Percentiles rank a stretch among this genome's conserved stretches.
These are phyloP conservation scores for Angophora floribunda DNA, from an alignment of 345 rosid genomes.

Conservation along the genomic window DNA sequence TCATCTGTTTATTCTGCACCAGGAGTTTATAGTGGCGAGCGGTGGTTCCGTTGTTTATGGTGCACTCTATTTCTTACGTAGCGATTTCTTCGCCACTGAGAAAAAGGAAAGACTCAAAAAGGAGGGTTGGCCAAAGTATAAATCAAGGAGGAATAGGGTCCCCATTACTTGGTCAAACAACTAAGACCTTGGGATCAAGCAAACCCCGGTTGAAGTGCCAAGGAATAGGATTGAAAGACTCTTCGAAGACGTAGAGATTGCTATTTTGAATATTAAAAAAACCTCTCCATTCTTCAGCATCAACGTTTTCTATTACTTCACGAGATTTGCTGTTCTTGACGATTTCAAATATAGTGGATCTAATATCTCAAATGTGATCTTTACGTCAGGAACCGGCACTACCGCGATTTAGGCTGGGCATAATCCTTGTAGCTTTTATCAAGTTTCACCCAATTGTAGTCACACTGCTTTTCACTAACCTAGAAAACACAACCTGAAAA, in stretches of 20 bases:
- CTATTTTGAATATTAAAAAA: neutral
- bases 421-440: neutral
- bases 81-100: neutral
- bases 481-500: neutral
- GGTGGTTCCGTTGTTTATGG: neutral
- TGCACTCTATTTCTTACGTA: neutral
- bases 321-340: no score
- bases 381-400: neutral
- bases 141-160: neutral
- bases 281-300: no score
- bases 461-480: neutral
- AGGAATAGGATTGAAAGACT: neutral
- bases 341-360: neutral
- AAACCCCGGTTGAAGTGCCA: neutral
- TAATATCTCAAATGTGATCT: neutral
- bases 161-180: no score
- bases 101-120: neutral
- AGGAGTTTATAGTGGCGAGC: neutral
- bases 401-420: neutral
- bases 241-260: neutral
- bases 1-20: neutral
- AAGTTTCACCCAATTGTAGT: neutral
- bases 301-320: no score
- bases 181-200: no score
- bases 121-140: neutral